Percentiles rank a stretch among this genome's conserved stretches.
phyloP scores from a whole-genome alignment of 305 asterid genomes.

The Fraxinus sp. region DNA sequence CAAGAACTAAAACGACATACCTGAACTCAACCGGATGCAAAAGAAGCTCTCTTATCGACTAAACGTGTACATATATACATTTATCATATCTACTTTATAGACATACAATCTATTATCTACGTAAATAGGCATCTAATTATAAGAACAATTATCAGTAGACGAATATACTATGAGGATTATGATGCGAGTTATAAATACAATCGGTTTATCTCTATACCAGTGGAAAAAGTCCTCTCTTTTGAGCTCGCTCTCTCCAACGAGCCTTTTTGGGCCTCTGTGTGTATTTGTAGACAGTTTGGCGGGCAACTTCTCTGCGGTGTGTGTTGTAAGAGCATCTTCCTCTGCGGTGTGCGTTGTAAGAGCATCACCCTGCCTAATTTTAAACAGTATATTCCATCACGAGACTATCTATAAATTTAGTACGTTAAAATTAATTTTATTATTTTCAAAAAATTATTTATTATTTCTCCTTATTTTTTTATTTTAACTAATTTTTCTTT shows the following conservation, averaged over 20 bases:
- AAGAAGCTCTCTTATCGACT: constrained; percentile 12
- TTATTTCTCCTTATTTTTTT: too few relatives aligned
- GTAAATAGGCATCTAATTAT: constrained; percentile 9
- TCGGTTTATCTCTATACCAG: constrained; percentile 28
- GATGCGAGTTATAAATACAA: constrained; percentile 11
- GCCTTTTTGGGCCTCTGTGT: constrained; percentile 31
- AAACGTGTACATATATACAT: neutral
- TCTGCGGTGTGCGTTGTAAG: too few relatives aligned
- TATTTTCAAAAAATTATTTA: too few relatives aligned
- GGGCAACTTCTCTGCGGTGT: constrained; percentile 22
- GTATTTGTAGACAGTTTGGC: constrained; percentile 27
- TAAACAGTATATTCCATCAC: too few relatives aligned
- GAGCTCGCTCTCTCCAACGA: constrained; percentile 24
- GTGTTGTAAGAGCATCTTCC: too few relatives aligned
- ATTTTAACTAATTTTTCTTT: too few relatives aligned
- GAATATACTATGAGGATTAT: constrained; percentile 2
- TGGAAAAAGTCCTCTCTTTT: constrained; percentile 34
- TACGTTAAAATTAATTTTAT: too few relatives aligned
- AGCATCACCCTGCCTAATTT: too few relatives aligned
- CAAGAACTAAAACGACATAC: constrained; percentile 24
- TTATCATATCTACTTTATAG: neutral
- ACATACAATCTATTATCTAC: constrained; percentile 12
- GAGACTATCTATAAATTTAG: too few relatives aligned
- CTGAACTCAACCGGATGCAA: constrained; percentile 16
- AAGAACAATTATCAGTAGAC: neutral